These are phyloP conservation scores for Crithidia acanthocephali DNA, from an alignment of 208 protist species.

Conservation along the genomic window DNA sequence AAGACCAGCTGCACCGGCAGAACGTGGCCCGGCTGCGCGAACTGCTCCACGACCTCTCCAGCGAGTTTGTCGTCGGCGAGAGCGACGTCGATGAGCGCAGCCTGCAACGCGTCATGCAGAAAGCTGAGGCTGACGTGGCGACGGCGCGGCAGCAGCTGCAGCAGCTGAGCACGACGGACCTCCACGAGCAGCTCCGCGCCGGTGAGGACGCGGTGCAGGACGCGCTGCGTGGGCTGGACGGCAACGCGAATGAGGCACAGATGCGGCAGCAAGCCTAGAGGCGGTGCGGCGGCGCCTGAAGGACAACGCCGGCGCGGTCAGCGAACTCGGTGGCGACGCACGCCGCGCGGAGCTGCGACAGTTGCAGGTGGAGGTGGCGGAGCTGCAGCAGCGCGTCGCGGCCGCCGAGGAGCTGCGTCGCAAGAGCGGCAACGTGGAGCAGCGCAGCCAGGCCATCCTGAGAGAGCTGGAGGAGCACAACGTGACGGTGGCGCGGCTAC, in stretches of 20 bases:
- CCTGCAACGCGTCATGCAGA: slow-evolving; percentile 33
- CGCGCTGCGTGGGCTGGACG: slow-evolving; percentile 49
- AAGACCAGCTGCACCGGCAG: slow-evolving; percentile 52
- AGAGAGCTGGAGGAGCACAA: slow-evolving; percentile 62
- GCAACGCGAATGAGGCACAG: slow-evolving; percentile 63
- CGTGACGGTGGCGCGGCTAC: slow-evolving; percentile 43
- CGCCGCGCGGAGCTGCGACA: slow-evolving; percentile 22
- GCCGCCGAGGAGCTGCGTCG: slow-evolving; percentile 51
- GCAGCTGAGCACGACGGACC: background rate
- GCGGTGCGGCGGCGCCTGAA: slow-evolving; percentile 19
- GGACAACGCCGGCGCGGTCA: slow-evolving; percentile 27
- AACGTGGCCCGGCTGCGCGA: slow-evolving; percentile 41
- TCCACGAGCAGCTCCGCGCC: slow-evolving; percentile 11
- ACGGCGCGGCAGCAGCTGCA: slow-evolving; percentile 12
- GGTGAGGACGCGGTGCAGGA: slow-evolving; percentile 37
- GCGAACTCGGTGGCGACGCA: slow-evolving; percentile 21
- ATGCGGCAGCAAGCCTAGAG: slow-evolving; percentile 41
- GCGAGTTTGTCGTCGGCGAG: slow-evolving; percentile 44
- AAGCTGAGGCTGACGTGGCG: slow-evolving; percentile 32
- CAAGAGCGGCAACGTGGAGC: slow-evolving; percentile 36
- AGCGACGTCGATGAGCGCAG: slow-evolving; percentile 55
- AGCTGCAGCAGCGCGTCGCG: slow-evolving; percentile 54
- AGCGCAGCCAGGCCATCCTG: slow-evolving; percentile 47
- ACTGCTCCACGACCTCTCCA: slow-evolving; percentile 30
- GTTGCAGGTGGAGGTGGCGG: slow-evolving; percentile 37